A percentile compares a stretch with the other conserved stretches of the same genome.
These are phyloP conservation scores for Albifimbria verrucaria DNA, from an alignment of 2,329 filamentous ascomycete species.

Conservation along the genomic window DNA sequence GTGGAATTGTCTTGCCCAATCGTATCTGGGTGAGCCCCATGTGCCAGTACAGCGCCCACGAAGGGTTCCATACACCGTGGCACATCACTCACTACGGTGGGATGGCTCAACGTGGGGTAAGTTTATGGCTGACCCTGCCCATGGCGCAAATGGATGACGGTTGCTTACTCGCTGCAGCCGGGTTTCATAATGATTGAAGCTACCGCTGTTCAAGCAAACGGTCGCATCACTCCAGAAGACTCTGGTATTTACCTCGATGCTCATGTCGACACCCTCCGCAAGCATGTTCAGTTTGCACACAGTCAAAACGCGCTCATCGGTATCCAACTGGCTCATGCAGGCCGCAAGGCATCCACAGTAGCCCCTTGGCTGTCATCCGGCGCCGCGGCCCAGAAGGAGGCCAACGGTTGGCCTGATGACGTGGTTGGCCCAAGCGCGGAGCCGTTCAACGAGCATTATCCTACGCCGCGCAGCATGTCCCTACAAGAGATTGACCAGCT, in stretches of 20 bases:
- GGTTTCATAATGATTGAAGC: slow-evolving; percentile 68
- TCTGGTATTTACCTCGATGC: slow-evolving; percentile 67
- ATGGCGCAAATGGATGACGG: slow-evolving; percentile 15
- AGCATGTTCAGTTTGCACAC: slow-evolving; percentile 59
- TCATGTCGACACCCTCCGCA: slow-evolving; percentile 58
- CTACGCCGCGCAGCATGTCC: slow-evolving; percentile 61
- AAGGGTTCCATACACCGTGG: slow-evolving; percentile 66
- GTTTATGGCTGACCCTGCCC: background rate
- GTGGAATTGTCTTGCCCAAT: slow-evolving; percentile 41
- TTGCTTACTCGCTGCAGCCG: slow-evolving; percentile 27
- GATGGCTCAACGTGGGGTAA: slow-evolving; percentile 63
- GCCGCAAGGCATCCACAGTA: slow-evolving; percentile 55
- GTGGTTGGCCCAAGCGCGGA: slow-evolving; percentile 41
- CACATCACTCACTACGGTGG: slow-evolving; percentile 71
- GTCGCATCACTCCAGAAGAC: slow-evolving; percentile 56
- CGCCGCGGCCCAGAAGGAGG: slow-evolving; percentile 28
- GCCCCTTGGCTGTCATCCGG: slow-evolving; percentile 63
- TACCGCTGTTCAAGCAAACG: slow-evolving; percentile 60
- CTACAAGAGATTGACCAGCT: slow-evolving; percentile 59
- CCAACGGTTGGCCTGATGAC: slow-evolving; percentile 47
- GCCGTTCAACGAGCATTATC: slow-evolving; percentile 54
- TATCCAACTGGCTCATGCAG: slow-evolving; percentile 74
- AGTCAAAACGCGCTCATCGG: slow-evolving; percentile 59
- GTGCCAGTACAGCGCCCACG: slow-evolving; percentile 42
- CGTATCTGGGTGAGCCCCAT: slow-evolving; percentile 44